Percentiles rank a stretch among this genome's conserved stretches.
phyloP scores from a whole-genome alignment of 345 rosid genomes.

The Euphorbia lathyris region DNA sequence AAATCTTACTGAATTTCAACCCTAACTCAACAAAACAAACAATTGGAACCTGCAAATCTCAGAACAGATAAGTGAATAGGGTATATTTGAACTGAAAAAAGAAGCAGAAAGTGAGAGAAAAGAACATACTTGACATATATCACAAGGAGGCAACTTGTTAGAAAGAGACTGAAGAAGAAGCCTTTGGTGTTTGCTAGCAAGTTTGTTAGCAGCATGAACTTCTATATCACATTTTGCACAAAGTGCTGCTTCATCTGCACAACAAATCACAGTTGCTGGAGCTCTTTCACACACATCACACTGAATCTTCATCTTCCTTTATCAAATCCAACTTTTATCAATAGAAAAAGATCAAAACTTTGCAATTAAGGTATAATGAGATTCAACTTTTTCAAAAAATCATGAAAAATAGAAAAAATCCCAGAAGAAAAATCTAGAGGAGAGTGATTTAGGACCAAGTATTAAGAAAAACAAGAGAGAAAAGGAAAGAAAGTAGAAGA shows the following conservation, averaged over 20 bases:
- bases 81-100: not conserved
- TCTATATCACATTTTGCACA: constrained; percentile 78
- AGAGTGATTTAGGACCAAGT: too few relatives aligned
- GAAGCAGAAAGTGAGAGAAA: not conserved
- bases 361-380: too few relatives aligned
- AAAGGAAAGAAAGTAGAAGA: too few relatives aligned
- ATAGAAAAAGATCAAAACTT: too few relatives aligned
- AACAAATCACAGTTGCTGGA: constrained; percentile 91
- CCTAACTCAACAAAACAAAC: not conserved
- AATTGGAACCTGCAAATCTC: not conserved
- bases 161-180: constrained; percentile 77
- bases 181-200: constrained; percentile 95
- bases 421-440: too few relatives aligned
- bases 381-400: too few relatives aligned
- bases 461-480: too few relatives aligned
- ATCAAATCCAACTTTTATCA: not conserved
- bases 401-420: too few relatives aligned
- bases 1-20: not conserved
- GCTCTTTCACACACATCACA: constrained; percentile 98
- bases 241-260: constrained; percentile 97
- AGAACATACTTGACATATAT: constrained; percentile 70
- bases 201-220: constrained; percentile 92
- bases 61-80: too few relatives aligned
- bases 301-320: constrained; percentile 75
- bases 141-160: constrained; percentile 79